Evolutionary conservation across 2,329 filamentous ascomycete genomes (phyloP).

Genomic region (Colletotrichum plurivorum): DNA sequence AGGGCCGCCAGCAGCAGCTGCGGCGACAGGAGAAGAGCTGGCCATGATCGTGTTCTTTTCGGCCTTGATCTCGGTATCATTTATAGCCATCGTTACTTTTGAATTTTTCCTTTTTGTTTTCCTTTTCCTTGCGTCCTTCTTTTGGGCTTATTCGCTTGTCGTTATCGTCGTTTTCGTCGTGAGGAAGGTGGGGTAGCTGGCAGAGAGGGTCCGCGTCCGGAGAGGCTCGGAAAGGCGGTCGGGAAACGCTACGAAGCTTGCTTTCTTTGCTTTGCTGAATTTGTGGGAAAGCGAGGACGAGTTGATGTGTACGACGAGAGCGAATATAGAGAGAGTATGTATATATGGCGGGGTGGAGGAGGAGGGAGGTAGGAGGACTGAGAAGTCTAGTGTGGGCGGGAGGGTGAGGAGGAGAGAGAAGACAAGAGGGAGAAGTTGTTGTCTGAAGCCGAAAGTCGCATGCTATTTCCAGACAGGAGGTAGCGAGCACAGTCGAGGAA

Average conservation of each 20-base stretch:
- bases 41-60: conserved; percentile 56
- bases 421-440: conserved; percentile 35
- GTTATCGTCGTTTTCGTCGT: conserved; percentile 50
- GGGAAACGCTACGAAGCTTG: too few species aligned
- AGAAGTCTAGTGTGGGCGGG: conserved; percentile 32
- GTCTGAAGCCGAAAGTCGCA: conserved; percentile 37
- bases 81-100: conserved; percentile 52
- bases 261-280: too few species aligned
- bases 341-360: neutral
- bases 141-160: conserved; percentile 46
- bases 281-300: conserved; percentile 7
- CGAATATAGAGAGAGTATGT: too few species aligned
- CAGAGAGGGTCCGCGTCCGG: conserved; percentile 44
- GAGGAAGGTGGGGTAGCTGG: conserved; percentile 44
- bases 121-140: neutral
- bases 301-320: too few species aligned
- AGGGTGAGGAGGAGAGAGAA: conserved; percentile 8
- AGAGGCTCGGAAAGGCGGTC: conserved; percentile 7
- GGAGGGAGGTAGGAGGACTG: conserved; percentile 27
- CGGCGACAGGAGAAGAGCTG: conserved; percentile 50
- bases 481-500: conserved; percentile 8
- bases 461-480: conserved; percentile 30
- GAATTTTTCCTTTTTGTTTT: conserved; percentile 43
- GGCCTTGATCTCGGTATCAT: conserved; percentile 55
- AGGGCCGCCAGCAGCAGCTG: conserved; percentile 44